Percentiles rank a stretch among this genome's conserved stretches.
phyloP scores from a whole-genome alignment of 805 yeast genomes.

The Starmerella sp. region DNA sequence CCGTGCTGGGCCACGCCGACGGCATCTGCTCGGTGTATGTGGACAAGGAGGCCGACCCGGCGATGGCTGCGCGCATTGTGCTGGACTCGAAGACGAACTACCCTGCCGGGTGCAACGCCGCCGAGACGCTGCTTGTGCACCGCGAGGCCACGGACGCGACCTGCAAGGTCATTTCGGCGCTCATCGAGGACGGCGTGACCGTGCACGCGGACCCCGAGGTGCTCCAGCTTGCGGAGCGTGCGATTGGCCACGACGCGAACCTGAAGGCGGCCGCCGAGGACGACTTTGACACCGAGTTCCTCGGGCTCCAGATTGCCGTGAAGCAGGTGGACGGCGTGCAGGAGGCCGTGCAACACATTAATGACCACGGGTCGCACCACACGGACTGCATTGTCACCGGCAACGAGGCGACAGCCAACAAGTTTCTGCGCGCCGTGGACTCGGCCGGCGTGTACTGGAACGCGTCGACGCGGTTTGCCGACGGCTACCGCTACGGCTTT shows the following conservation, averaged over 20 bases:
- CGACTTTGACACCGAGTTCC: constrained; percentile 74
- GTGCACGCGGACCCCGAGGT: constrained; percentile 39
- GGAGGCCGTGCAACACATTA: constrained; percentile 78
- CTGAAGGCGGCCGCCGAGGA: constrained; percentile 37
- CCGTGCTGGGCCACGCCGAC: constrained; percentile 97
- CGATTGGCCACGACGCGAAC: constrained; percentile 15
- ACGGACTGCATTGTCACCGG: constrained; percentile 88
- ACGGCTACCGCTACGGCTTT: constrained; percentile 95
- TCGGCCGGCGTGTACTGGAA: constrained; percentile 98
- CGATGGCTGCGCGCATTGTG: constrained; percentile 61
- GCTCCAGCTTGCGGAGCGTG: constrained; percentile 15
- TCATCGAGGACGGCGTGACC: constrained; percentile 58
- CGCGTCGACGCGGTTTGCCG: constrained; percentile 93
- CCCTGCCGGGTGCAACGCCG: constrained; percentile 99
- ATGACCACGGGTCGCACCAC: constrained; percentile 86
- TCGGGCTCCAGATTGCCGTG: constrained; percentile 74
- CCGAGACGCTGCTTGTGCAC: constrained; percentile 66
- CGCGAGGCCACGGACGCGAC: constrained; percentile 33
- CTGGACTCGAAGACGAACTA: constrained; percentile 90
- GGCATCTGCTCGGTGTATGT: constrained; percentile 88
- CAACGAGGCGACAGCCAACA: constrained; percentile 55
- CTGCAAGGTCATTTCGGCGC: constrained; percentile 27
- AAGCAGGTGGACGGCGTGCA: constrained; percentile 45
- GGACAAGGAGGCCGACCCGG: constrained; percentile 64
- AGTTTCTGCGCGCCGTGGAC: constrained; percentile 74